Base-by-base conservation (phyloP, 2,329 filamentous ascomycete genomes). In the Apiospora aurea region DNA sequence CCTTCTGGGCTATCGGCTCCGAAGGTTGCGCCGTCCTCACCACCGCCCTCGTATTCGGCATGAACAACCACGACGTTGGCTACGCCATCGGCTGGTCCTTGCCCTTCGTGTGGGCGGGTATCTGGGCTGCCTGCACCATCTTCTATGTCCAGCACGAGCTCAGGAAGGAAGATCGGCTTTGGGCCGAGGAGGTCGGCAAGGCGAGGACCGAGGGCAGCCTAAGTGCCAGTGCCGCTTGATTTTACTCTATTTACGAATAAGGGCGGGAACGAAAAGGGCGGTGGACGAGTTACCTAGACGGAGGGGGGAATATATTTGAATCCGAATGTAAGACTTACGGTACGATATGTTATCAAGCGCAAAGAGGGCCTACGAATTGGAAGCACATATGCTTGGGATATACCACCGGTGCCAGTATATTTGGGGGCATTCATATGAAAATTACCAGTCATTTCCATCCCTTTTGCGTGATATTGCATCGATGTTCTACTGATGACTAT, bases 1-100 rank as follows among this genome's bases (percentile, higher is more conserved):
- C 86, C 6, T 88, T 88, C 76, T 89, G 87, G 87, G 85, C 84
- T 47, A 71, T 77, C 21, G 76, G 76, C 7, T 71, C 75, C 21
- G 72, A 76, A 53, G 74, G 68, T 2, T 74, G 72, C 67, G 76
- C 76, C 43, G 76, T 73, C 0, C 66, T 75, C 10, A 53, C 68
- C 13, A 73, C 72, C 13, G 67, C 66, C 38, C 68, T 73, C n/a
- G 69, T 73, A 0, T 73, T 70, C 57, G 70, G 46, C 29, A 38
- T 73, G 1, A 16, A 64, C 6, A 71, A 68, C 34, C 49, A 43
- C 43, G 72, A 73, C 26, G 51, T 66, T 11, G 70, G 67, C 24
- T 73, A 73, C 61, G 46, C 44, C 34, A 71, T 73, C 34, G 72
- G 72, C 38, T 73, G 72, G 72, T 69, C 67, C 61, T 16, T 73